A percentile compares a stretch with the other conserved stretches of the same genome.
phyloP scores from a whole-genome alignment of 257 asterid species.

The Jacaranda mimosifolia region DNA sequence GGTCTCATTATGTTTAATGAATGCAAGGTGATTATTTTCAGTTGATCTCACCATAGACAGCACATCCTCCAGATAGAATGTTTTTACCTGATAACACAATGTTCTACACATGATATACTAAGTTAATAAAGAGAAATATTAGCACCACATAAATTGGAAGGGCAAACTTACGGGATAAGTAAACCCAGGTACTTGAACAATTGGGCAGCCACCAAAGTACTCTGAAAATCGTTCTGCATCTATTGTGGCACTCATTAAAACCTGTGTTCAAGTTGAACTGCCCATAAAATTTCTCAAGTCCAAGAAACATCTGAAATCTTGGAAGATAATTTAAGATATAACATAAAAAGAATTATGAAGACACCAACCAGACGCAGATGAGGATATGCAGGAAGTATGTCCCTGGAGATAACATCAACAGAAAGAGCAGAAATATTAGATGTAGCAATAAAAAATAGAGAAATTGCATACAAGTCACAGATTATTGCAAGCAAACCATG shows the following conservation, averaged over 20 bases:
- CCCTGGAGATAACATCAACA: conserved; percentile 62
- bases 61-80: conserved; percentile 86
- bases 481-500: not conserved
- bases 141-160: conserved; percentile 4
- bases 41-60: conserved; percentile 65
- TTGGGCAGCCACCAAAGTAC: conserved; percentile 90
- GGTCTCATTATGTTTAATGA: conserved; percentile 36
- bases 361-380: conserved; percentile 86
- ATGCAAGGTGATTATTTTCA: conserved; percentile 43
- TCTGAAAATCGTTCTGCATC: conserved; percentile 90
- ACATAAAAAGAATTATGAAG: conserved; percentile 23
- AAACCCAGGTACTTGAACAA: conserved; percentile 91
- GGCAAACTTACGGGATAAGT: conserved; percentile 79
- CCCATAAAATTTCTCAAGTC: conserved; percentile 35
- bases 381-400: conserved; percentile 84
- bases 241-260: conserved; percentile 96
- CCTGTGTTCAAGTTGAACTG: conserved; percentile 61
- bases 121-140: conserved; percentile 29
- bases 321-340: not conserved
- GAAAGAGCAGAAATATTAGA: conserved; percentile 35
- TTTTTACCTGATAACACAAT: conserved; percentile 64
- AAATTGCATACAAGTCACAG: conserved; percentile 8
- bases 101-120: conserved; percentile 25
- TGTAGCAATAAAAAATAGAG: not conserved
- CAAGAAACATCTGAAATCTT: conserved; percentile 26